Conservation (phyloP, 2,329 filamentous ascomycete genomes). For the Annulohypoxylon truncatum region DNA sequence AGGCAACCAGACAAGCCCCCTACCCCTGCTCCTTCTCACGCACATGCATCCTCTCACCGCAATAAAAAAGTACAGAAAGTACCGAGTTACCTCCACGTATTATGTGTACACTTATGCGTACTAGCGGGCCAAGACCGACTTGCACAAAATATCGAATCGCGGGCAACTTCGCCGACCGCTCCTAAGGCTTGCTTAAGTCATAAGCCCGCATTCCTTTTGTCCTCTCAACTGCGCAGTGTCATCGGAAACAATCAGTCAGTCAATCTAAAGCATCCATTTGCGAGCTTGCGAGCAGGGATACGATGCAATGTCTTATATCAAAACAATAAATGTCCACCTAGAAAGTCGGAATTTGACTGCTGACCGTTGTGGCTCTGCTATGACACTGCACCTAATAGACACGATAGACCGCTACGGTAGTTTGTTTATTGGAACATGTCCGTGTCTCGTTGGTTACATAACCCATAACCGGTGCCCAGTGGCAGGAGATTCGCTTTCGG, state of each 20-base stretch:
- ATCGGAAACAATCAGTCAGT: slow-evolving; percentile 43
- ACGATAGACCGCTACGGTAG: not conserved
- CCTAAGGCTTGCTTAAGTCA: slow-evolving; percentile 44
- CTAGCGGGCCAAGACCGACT: slow-evolving; percentile 15
- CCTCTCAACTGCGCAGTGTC: slow-evolving; percentile 38
- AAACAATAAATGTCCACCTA: slow-evolving; percentile 33
- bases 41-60: slow-evolving; percentile 41
- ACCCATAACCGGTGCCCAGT: not conserved
- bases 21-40: slow-evolving; percentile 31
- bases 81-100: slow-evolving; percentile 15
- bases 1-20: slow-evolving; percentile 21
- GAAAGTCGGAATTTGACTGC: slow-evolving; percentile 43
- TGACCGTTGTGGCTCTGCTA: slow-evolving; percentile 44
- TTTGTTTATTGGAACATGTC: not conserved
- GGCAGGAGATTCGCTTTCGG: slow-evolving; percentile 21
- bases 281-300: slow-evolving; percentile 36
- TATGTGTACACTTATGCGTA: slow-evolving; percentile 23
- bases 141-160: slow-evolving; percentile 37
- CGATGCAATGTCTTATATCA: slow-evolving; percentile 19
- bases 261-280: slow-evolving; percentile 14
- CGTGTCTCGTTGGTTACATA: not conserved
- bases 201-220: slow-evolving; percentile 41
- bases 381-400: slow-evolving; percentile 31
- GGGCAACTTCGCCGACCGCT: slow-evolving; percentile 38
- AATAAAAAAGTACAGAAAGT: slow-evolving; percentile 25